Base-by-base conservation (phyloP, 768 basidiomycete species). In the Tricholoma terreum region DNA sequence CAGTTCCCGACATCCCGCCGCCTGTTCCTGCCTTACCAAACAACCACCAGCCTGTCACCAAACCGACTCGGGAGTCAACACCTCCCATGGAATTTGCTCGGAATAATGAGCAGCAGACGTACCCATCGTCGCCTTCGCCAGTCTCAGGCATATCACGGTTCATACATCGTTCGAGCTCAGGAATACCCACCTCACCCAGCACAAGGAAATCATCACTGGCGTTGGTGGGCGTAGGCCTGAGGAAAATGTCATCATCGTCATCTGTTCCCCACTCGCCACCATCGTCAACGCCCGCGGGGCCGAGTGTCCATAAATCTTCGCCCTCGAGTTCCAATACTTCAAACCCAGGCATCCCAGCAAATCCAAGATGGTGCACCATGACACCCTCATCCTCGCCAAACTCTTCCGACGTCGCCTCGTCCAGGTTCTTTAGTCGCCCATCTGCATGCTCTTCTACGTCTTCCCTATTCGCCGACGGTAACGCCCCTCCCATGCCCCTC, bases 11-110 rank as follows among this genome's bases (percentile, higher is more conserved):
- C 11, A 57, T 57, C 0, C 75, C 78, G 10, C 85, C 84, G 0
- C 86, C 86, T 15, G 83, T 87, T 0, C 86, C 86, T 36, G 76
- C 80, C 7, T 72, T 88, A 2, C 85, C 86, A 2, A 77, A 78
- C 58, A 74, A 79, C 19, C 74, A 65, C 45, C 27, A 46, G 6
- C 22, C 22, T 12, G 40, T 58, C 6, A 52, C 55, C 15, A 24
- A 17, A 6, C 24, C 24, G 3, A 6, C 3, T 27, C 6, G 24
- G 24, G 24, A 6, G 6, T 27, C 24, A 27, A 27, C 24, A 27
- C 24, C 24, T 42, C 6, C 50, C 57, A 31, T 27, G 60, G 10
- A 17, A 42, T 1, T 36, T 60, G 3, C 54, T 58, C 22, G 58
- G 57, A 11, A 40, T 56, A 9, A 58, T 61, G 11, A 60, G 57